Evolutionary conservation across 2,329 filamentous ascomycete genomes (phyloP), one percentile per base, ranked within the genome.

Genomic region (Alternaria burnsii): DNA sequence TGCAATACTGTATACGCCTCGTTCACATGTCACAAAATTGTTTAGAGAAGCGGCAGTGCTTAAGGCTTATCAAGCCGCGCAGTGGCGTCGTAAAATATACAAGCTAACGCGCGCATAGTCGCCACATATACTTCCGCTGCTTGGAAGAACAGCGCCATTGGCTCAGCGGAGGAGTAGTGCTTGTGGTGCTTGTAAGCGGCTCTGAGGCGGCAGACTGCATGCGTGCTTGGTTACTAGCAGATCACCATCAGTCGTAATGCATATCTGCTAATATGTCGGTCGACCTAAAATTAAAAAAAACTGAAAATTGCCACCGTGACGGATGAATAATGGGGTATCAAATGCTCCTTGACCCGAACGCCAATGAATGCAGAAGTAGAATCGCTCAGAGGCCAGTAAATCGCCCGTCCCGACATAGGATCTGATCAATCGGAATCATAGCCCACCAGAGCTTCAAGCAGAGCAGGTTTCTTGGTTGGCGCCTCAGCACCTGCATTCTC

Each of bases 391-490:
- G 11, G 14, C 2, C 30, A 7, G 14, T 24, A 3, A 50, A 26
- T 50, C 32, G 1, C 14, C 5, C n/a, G 12, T 8, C 46, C 2
- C 2, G 1, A 2, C 8, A 18, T 34, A 2, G 12, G 3, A 2
- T 26, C 12, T 9, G 3, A 5, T 56, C 24, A 59, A 14, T 59
- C 57, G 11, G 57, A 59, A 16, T 59, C 57, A 5, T 59, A 59
- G 1, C 46, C 57, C 18, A 59, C 40, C 40, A 59, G 22, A 11
- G 46, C 40, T 20, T 11, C 32, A n/a, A 56, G 44, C 24, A 59
- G 18, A 32, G 44, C 52, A 16, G 11, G 44, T 28, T 56, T 59
- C 24, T 59, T 59, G 14, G 18, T 36, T 5, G 16, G 11, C 2
- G 6, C 7, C n/a, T 11, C 40, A 6, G 18, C 12, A 0, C 28